phyloP scores from a whole-genome alignment of 1,139 yeast genomes.

The Sugiyamaella sp. region DNA sequence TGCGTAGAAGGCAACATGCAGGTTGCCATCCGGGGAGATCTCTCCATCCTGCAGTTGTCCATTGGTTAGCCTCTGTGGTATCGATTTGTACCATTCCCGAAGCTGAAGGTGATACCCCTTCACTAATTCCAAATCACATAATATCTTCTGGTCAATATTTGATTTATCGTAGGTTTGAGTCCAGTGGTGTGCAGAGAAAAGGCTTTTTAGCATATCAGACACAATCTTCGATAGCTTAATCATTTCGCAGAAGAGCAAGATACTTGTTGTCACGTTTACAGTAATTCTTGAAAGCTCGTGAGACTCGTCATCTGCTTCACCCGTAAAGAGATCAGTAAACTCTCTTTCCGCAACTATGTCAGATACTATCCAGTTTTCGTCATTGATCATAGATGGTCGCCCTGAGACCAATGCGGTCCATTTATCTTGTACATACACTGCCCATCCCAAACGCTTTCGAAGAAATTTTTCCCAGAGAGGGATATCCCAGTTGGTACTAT shows the following conservation, averaged over 20 bases:
- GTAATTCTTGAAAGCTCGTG: constrained; percentile 9
- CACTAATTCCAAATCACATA: constrained; percentile 62
- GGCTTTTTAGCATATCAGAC: constrained; percentile 68
- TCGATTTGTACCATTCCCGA: constrained; percentile 80
- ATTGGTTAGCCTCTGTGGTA: constrained; percentile 65
- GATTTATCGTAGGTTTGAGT: constrained; percentile 53
- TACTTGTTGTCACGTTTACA: constrained; percentile 21
- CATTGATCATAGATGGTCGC: constrained; percentile 36
- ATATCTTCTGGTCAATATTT: constrained; percentile 17
- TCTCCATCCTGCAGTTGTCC: constrained; percentile 25
- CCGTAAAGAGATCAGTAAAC: constrained; percentile 24
- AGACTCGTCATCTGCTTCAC: constrained; percentile 1
- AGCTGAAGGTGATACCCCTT: constrained; percentile 82
- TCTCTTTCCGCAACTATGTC: constrained; percentile 44
- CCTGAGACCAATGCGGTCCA: constrained; percentile 39
- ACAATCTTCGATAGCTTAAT: constrained; percentile 69
- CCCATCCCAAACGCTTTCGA: constrained; percentile 37
- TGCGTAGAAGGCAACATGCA: constrained; percentile 83
- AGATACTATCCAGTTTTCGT: constrained; percentile 34
- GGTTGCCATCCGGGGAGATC: constrained; percentile 63
- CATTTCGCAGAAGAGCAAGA: constrained; percentile 61
- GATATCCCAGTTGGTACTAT: constrained; percentile 32
- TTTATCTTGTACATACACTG: constrained; percentile 39
- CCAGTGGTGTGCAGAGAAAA: constrained; percentile 71
- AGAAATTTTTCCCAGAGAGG: constrained; percentile 35